Evolutionary conservation across 305 asterid genomes (phyloP).

Genomic region (Solanum aculeatissimum): DNA sequence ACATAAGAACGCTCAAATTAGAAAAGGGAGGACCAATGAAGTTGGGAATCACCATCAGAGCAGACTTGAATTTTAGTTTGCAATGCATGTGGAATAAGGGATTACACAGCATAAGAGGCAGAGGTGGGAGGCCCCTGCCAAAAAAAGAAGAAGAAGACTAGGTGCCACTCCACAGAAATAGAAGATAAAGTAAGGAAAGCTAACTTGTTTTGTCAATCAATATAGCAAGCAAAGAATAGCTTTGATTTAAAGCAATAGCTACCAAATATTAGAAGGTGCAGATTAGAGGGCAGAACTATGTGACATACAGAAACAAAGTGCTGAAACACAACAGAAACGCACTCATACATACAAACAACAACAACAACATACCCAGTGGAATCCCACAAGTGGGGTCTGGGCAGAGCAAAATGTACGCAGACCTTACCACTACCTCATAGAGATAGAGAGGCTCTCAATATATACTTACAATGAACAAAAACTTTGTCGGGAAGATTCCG

Average conservation of each 20-base stretch:
- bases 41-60: background rate
- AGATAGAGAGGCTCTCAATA: background rate
- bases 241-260: background rate
- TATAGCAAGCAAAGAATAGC: background rate
- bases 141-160: background rate
- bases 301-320: background rate
- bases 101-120: background rate
- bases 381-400: too few species aligned
- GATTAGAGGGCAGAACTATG: background rate
- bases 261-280: background rate
- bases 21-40: background rate
- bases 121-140: background rate
- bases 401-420: too few species aligned
- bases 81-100: background rate
- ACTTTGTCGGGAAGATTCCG: constrained; percentile 43
- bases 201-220: background rate
- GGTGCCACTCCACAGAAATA: background rate
- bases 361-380: too few species aligned
- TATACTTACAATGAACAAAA: constrained; percentile 45
- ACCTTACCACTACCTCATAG: too few species aligned
- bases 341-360: too few species aligned
- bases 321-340: background rate
- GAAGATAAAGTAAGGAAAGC: background rate
- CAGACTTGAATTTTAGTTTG: background rate
- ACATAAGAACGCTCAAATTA: background rate